A percentile compares a stretch with the other conserved stretches of the same genome.
Evolutionary conservation across 345 rosid species (phyloP).

Genomic region (Lepidium sativum): DNA sequence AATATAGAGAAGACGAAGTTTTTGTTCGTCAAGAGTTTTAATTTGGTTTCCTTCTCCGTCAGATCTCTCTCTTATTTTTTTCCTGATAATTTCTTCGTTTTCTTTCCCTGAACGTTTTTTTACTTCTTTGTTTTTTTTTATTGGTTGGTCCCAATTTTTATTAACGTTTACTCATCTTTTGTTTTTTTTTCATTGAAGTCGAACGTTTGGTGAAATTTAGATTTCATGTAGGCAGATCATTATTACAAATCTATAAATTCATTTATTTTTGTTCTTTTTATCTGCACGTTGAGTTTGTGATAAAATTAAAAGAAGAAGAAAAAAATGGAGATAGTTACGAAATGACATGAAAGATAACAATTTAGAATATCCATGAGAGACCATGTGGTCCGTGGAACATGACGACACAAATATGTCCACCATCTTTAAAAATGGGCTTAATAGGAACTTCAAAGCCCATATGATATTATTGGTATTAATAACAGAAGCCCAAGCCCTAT

Average conservation of each 20-base stretch:
- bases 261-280: no score
- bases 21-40: not conserved
- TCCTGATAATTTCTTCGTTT: not conserved
- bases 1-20: not conserved
- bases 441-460: no score
- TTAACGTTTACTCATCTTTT: not conserved
- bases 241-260: no score
- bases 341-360: not conserved
- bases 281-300: not conserved
- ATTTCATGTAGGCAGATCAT: not conserved
- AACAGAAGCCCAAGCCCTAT: no score
- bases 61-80: slow-evolving; percentile 16
- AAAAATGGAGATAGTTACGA: not conserved
- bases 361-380: not conserved
- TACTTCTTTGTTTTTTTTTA: not conserved
- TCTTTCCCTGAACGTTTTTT: slow-evolving; percentile 2
- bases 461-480: no score
- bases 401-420: not conserved
- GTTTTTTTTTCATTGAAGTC: not conserved
- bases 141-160: not conserved
- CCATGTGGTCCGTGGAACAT: slow-evolving; percentile 4
- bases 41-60: slow-evolving; percentile 11
- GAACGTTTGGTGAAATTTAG: not conserved
- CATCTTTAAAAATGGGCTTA: no score
- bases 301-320: not conserved